Evolutionary conservation across 495 filamentous ascomycete genomes (phyloP), one percentile per base, ranked within the genome.

Genomic region (Rusavskia elegans): DNA sequence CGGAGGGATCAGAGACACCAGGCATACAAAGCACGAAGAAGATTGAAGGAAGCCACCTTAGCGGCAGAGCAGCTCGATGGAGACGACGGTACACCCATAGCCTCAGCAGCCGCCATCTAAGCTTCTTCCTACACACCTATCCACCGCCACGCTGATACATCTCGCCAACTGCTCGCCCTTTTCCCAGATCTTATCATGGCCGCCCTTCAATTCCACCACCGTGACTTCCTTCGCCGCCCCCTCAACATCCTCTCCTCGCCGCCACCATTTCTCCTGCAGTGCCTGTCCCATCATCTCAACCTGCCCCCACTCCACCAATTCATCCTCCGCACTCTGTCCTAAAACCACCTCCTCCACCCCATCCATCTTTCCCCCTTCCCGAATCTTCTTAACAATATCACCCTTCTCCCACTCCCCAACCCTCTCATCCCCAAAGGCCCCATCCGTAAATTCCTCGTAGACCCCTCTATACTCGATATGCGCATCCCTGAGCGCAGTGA

Each of bases 101-200:
- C 7, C 9, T 46, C 7, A 46, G 23, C 44, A 21, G 13, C 14
- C 44, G 20, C 11, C 13, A 23, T 5, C 44, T 46, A 30, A 29
- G 7, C 55, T 57, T 76, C 72, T 16, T 60, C 61, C 9, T 75
- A 74, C 30, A 70, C 63, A 46, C 29, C 44, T 50, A 38, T 70
- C 57, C 70, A 79, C 78, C 1, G 77, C 67, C 37, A 79, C 69
- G 57, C 83, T 75, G 2, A 59, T 45, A 45, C 51, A 51, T 50
- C 57, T 62, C 20, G 69, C 79, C 50, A 84, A 52, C 57, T 75
- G 72, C 25, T 58, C 61, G 7, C 77, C 77, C 20, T 70, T 64
- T 39, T 70, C 55, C 70, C 78, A 81, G 2, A 79, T 63, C 45
- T 81, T 71, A 59, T 85, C 75, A 69, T 89, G 84, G n/a, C 59